phyloP scores from a whole-genome alignment of 2,329 filamentous ascomycete species.

The Chaetomiaceae sp. region DNA sequence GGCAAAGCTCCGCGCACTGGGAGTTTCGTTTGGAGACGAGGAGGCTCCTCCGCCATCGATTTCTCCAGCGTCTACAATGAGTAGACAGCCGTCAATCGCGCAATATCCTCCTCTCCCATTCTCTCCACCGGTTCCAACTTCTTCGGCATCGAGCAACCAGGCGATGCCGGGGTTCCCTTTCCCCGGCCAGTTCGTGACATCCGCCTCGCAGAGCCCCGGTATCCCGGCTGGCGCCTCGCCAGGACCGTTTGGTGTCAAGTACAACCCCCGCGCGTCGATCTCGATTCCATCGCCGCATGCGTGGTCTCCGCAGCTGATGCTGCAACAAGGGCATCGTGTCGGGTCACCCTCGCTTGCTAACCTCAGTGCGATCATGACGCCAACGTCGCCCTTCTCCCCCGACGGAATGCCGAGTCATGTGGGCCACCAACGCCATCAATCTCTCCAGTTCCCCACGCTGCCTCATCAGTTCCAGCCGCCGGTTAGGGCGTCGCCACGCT shows the following conservation, averaged over 20 bases:
- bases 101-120: slow-evolving; percentile 74
- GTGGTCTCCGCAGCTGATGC: slow-evolving; percentile 55
- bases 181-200: slow-evolving; percentile 55
- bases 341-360: slow-evolving; percentile 62
- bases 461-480: slow-evolving; percentile 52
- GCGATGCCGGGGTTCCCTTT: slow-evolving; percentile 54
- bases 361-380: slow-evolving; percentile 55
- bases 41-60: slow-evolving; percentile 61
- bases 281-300: slow-evolving; percentile 59
- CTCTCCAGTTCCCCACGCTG: slow-evolving; percentile 54
- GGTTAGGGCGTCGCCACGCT: slow-evolving; percentile 53
- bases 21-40: slow-evolving; percentile 74
- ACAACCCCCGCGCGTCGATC: slow-evolving; percentile 68
- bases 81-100: slow-evolving; percentile 61
- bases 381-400: slow-evolving; percentile 58
- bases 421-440: slow-evolving; percentile 55
- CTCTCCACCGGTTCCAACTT: slow-evolving; percentile 76
- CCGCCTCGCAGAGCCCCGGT: slow-evolving; percentile 59
- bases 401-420: slow-evolving; percentile 45
- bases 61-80: slow-evolving; percentile 62
- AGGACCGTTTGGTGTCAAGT: slow-evolving; percentile 61
- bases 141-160: slow-evolving; percentile 70
- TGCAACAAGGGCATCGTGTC: slow-evolving; percentile 49
- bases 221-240: slow-evolving; percentile 67
- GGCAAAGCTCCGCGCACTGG: slow-evolving; percentile 86